Evolutionary conservation across 2,329 filamentous ascomycete species (phyloP).

Genomic region (Aspergillus carbonarius): DNA sequence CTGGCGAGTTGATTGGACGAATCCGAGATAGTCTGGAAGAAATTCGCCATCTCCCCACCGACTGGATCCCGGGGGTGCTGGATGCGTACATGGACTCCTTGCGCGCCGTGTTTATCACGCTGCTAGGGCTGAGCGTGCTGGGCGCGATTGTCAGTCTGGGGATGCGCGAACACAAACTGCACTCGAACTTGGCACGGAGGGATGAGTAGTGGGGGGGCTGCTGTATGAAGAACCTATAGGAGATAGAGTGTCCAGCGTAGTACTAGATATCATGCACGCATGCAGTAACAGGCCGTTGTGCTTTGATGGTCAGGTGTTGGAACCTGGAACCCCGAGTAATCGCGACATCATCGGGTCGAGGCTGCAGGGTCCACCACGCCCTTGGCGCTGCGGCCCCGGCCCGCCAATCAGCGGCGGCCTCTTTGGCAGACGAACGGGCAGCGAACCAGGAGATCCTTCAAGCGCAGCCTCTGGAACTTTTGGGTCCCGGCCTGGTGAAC

Average conservation of each 20-base stretch:
- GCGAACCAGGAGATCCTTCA: not conserved
- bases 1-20: constrained; percentile 64
- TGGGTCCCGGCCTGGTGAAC: not conserved
- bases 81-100: constrained; percentile 75
- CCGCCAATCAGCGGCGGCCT: not conserved
- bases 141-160: constrained; percentile 62
- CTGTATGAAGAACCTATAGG: not conserved
- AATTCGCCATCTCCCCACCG: constrained; percentile 65
- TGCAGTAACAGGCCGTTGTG: too few species aligned
- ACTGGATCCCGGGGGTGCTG: constrained; percentile 69
- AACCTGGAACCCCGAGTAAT: not conserved
- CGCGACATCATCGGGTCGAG: not conserved
- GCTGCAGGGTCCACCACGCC: not conserved
- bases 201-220: constrained; percentile 11
- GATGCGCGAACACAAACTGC: constrained; percentile 77
- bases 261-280: not conserved
- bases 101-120: constrained; percentile 70
- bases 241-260: not conserved
- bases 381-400: not conserved
- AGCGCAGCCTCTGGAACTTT: not conserved
- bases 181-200: constrained; percentile 61
- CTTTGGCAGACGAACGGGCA: not conserved
- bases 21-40: constrained; percentile 73
- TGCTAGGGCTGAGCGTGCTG: constrained; percentile 62
- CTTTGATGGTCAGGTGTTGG: too few species aligned